These are phyloP conservation scores for Sugiyamaella japonica DNA, from an alignment of 1,139 yeast species.

Conservation along the genomic window DNA sequence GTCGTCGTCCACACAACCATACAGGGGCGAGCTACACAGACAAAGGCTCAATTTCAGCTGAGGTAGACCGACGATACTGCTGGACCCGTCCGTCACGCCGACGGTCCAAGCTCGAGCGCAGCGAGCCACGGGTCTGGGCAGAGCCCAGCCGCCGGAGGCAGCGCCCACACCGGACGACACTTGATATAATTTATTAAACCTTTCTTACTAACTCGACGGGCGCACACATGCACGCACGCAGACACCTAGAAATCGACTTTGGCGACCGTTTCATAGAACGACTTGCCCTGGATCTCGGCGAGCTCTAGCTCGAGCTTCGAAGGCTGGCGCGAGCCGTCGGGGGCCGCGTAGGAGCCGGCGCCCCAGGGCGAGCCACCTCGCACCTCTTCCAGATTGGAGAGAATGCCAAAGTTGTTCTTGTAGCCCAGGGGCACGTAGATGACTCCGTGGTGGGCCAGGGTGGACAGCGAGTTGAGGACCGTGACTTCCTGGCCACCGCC, in stretches of 20 bases:
- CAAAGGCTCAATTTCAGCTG: no score
- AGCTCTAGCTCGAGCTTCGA: constrained; percentile 62
- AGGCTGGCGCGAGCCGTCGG: constrained; percentile 78
- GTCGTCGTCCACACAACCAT: no score
- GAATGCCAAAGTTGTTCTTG: constrained; percentile 57
- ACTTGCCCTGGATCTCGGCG: constrained; percentile 64
- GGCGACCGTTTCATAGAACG: constrained; percentile 52
- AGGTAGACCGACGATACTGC: no score
- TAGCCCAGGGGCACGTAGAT: constrained; percentile 80
- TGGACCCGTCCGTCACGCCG: no score
- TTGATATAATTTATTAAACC: no score
- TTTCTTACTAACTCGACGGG: no score
- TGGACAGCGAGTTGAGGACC: constrained; percentile 61
- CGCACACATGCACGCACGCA: no score
- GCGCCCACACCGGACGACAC: no score
- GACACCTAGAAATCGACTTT: constrained; percentile 4
- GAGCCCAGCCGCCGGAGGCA: no score
- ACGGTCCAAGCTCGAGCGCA: no score
- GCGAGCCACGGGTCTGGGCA: no score
- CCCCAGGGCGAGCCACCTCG: constrained; percentile 92
- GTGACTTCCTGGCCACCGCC: constrained; percentile 88
- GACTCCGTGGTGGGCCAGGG: constrained; percentile 76
- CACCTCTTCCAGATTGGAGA: constrained; percentile 62
- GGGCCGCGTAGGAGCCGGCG: constrained; percentile 78
- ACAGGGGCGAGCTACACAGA: no score